Conservation (phyloP, 2,329 filamentous ascomycete species). For the Pseudogymnoascus sp. region DNA sequence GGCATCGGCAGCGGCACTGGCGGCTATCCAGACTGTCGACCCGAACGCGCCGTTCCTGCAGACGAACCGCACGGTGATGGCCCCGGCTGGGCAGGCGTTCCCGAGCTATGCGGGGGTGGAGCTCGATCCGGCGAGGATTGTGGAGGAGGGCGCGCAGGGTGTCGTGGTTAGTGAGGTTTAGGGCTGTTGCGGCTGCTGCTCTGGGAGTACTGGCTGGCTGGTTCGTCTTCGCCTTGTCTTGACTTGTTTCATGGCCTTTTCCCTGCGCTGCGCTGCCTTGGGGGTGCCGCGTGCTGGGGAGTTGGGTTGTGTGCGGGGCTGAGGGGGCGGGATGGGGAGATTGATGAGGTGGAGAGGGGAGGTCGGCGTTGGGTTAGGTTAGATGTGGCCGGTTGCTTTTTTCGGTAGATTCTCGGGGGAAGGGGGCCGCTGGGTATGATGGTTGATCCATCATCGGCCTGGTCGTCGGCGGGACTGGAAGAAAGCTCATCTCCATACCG, state of each 20-base stretch:
- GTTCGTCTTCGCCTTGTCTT: not conserved
- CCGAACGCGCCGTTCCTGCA: slow-evolving; percentile 12
- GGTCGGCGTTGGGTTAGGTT: not conserved
- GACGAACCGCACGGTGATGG: slow-evolving; percentile 11
- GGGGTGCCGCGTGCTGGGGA: not conserved
- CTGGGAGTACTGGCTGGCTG: not conserved
- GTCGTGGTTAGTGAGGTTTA: not conserved
- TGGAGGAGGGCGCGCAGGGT: slow-evolving; percentile 15
- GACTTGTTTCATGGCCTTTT: not conserved
- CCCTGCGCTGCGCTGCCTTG: not conserved
- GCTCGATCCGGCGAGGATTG: slow-evolving; percentile 22
- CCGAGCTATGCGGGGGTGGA: slow-evolving; percentile 12
- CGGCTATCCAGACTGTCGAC: slow-evolving; percentile 13
- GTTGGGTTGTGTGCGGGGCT: not conserved
- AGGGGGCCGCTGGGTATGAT: not conserved
- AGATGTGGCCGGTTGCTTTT: not conserved
- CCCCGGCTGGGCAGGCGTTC: slow-evolving; percentile 5
- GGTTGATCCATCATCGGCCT: not conserved
- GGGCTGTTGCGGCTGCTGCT: not conserved
- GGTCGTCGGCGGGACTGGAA: not conserved
- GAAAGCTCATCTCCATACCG: not conserved
- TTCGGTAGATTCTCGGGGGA: not conserved
- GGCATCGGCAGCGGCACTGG: slow-evolving; percentile 13
- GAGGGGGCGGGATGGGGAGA: not conserved
- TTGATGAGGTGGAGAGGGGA: not conserved